Conservation (phyloP, 768 basidiomycete species). For the Leccinum sublutescens region DNA sequence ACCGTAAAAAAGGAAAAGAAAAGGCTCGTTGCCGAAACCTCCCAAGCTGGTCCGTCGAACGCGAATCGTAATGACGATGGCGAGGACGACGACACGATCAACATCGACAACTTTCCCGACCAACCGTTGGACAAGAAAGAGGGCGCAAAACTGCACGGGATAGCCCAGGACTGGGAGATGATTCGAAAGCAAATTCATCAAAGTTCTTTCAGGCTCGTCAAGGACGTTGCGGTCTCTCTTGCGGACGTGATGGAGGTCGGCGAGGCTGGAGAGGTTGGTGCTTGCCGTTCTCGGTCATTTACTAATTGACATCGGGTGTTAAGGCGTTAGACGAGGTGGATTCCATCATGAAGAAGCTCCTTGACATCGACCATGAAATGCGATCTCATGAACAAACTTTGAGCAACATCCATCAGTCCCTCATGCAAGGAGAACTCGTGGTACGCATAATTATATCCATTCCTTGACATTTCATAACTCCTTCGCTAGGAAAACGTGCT, state of each 20-base stretch:
- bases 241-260: conserved; percentile 61
- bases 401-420: conserved; percentile 52
- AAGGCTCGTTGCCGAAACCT: neutral
- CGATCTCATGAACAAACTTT: conserved; percentile 52
- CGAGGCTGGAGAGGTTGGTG: conserved; percentile 49
- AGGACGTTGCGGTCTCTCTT: conserved; percentile 53
- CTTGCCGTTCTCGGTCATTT: neutral
- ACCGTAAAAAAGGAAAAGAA: conserved; percentile 33
- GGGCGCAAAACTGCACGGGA: conserved; percentile 50
- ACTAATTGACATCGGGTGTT: neutral
- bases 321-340: conserved; percentile 65
- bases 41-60: conserved; percentile 25
- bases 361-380: conserved; percentile 68
- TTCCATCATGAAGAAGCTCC: conserved; percentile 58
- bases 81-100: conserved; percentile 51
- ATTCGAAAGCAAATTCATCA: conserved; percentile 50
- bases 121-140: conserved; percentile 63
- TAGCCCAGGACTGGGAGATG: conserved; percentile 61
- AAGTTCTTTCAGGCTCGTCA: conserved; percentile 43
- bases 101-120: conserved; percentile 59
- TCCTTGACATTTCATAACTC: neutral
- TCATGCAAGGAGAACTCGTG: conserved; percentile 57
- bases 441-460: conserved; percentile 38
- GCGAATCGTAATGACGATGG: conserved; percentile 33
- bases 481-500: conserved; percentile 49